phyloP scores from a whole-genome alignment of 1,139 yeast species.

The Candida sp. region DNA sequence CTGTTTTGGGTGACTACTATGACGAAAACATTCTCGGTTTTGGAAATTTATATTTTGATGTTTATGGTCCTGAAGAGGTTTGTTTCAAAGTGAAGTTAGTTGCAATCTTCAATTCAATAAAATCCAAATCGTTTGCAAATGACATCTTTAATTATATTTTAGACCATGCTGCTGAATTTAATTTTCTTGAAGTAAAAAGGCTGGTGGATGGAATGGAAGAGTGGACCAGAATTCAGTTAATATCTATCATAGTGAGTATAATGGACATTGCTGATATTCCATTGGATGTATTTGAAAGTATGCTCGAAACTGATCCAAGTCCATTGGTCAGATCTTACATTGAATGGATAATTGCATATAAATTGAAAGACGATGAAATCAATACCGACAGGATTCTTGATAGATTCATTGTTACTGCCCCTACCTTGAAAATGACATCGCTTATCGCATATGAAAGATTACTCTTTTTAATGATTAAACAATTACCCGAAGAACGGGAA shows the following conservation, averaged over 20 bases:
- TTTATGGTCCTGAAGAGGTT: constrained; percentile 62
- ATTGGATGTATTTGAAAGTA: constrained; percentile 17
- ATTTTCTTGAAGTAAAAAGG: constrained; percentile 47
- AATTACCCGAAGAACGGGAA: constrained; percentile 27
- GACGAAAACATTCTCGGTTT: constrained; percentile 30
- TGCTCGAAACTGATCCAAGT: constrained; percentile 56
- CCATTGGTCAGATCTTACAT: constrained; percentile 71
- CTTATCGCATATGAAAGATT: constrained; percentile 62
- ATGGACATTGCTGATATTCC: constrained; percentile 21
- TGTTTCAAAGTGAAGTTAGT: constrained; percentile 50
- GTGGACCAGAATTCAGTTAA: constrained; percentile 55
- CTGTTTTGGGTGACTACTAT: constrained; percentile 47
- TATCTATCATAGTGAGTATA: constrained; percentile 47
- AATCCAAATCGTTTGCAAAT: constrained; percentile 30
- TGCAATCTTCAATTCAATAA: constrained; percentile 38
- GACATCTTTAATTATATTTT: constrained; percentile 41
- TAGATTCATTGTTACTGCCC: constrained; percentile 13
- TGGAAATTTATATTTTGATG: constrained; percentile 39
- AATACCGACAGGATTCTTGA: constrained; percentile 16
- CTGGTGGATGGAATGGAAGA: constrained; percentile 70
- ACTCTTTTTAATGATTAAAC: constrained; percentile 49
- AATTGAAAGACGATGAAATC: constrained; percentile 18
- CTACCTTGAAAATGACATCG: constrained; percentile 44
- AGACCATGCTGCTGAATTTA: constrained; percentile 33
- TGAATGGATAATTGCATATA: constrained; percentile 71